Evolutionary conservation across 2,329 filamentous ascomycete genomes (phyloP), one percentile per base, ranked within the genome.

Genomic region (Byssoonygena ceratinophila): DNA sequence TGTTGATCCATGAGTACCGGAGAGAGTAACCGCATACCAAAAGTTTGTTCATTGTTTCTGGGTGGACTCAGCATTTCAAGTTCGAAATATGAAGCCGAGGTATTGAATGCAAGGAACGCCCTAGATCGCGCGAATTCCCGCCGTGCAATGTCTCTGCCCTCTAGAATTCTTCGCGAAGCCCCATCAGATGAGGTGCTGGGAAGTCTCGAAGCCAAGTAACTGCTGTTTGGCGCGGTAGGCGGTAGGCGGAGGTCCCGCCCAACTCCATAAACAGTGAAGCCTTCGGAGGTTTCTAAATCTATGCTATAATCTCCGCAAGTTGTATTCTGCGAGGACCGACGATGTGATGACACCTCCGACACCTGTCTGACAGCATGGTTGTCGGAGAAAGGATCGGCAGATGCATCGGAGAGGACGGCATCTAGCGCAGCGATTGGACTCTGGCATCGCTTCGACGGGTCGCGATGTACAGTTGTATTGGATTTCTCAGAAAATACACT

Each of bases 401-500:
- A 20, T 9, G 25, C 31, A 14, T 53, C 46, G 4, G 36, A 48
- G 46, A 52, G 47, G 3, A 52, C 36, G 6, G 22, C 32, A 49
- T 48, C 52, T 37, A 54, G 41, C 14, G 46, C 48, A 18, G 51
- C 46, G 29, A 59, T 55, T 27, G 57, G 55, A 16, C 54, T 59
- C 23, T 20, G 32, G 40, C 51, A 52, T 29, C 58, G 60, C 45
- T 61, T 65, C n/a, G 66, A 66, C 3, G 66, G 62, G 41, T 62
- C 59, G 41, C 58, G 67, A 50, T 56, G 58, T n/a, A 70, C 63
- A 31, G 67, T 71, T 12, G 47, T 53, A 14, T 53, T 61, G 5
- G 68, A 69, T 27, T 60, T 57, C 18, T 61, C 60, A 11, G 68
- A 69, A 16, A 59, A 47, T 0, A 60, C 55, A 1, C 61, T 67